Base-by-base conservation (phyloP, 495 filamentous ascomycete species). In the Penicillium manginii region DNA sequence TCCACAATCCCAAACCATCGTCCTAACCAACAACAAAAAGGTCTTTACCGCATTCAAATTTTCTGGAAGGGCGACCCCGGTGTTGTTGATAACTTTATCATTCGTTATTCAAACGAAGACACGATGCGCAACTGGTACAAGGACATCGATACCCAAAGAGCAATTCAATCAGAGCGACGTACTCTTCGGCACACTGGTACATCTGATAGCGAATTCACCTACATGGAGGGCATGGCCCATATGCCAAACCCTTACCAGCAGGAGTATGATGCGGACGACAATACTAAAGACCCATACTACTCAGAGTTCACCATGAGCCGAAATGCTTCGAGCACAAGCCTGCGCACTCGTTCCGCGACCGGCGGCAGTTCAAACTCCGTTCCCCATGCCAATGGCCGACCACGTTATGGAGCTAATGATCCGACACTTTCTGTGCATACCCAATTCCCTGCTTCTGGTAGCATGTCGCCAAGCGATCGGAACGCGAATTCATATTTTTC, bases 61-160 rank as follows among this genome's bases (percentile, higher is more conserved):
- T 98, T 91, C 79, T 98, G 94, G 94, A 98, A 94, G 69, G 96
- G 93, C 5, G 94, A 98, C 62, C 91, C 93, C 4, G 90, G 91
- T 0, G 92, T 98, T 6, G 91, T 96, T 14, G 94, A 98, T 71
- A 96, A 94, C 67, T 98, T 98, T 70, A 85, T 93, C 65, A 96
- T 98, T 66, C 88, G 88, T 57, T 98, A 96, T 72, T 78, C 81
- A 26, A 96, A 91, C 57, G 96, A 98, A 73, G 89, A 94, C 53
- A 84, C 78, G 15, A 93, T 98, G 88, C 92, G 88, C 66, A 94
- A 90, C 66, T 98, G 94, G 94, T 87, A 90, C 56, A 71, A 78
- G 58, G 78, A 80, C 54, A 82, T 84, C 47, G 78, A 82, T 58
- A 77, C 60, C 52, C 84, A 81, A 62, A 75, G 75, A 18, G 60